A percentile compares a stretch with the other conserved stretches of the same genome.
Conservation (phyloP, 176 grass and related monocot genomes). For the Phragmites australis region DNA sequence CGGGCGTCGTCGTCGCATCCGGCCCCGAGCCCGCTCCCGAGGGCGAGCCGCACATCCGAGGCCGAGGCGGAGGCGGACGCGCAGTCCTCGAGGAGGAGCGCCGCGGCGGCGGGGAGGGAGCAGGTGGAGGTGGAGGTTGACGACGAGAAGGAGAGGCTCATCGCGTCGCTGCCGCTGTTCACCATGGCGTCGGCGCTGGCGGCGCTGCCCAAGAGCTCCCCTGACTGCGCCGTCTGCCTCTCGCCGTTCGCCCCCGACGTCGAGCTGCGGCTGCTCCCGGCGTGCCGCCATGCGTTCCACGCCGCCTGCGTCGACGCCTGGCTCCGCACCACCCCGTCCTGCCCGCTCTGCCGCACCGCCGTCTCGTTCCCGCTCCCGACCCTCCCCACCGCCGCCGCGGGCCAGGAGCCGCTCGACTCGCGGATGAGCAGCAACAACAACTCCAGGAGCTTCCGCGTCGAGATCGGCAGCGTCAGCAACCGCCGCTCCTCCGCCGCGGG, state of each 20-base stretch:
- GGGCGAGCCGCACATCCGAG: conserved; percentile 15
- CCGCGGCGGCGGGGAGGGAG: not conserved
- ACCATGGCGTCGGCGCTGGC: conserved; percentile 74
- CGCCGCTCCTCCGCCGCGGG: conserved; percentile 48
- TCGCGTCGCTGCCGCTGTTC: conserved; percentile 82
- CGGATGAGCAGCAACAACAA: conserved; percentile 32
- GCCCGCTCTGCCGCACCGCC: conserved; percentile 85
- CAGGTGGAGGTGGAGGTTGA: conserved; percentile 14
- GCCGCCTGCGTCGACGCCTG: conserved; percentile 83
- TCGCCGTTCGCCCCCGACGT: conserved; percentile 71
- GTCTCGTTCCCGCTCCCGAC: conserved; percentile 65
- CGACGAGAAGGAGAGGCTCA: conserved; percentile 64
- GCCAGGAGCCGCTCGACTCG: conserved; percentile 14
- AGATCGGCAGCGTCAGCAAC: conserved; percentile 84
- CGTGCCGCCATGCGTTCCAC: conserved; percentile 92
- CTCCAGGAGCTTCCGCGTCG: conserved; percentile 72
- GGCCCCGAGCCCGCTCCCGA: conserved; percentile 20
- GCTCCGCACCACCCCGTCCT: conserved; percentile 79
- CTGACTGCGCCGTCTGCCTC: conserved; percentile 89
- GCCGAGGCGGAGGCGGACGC: not conserved
- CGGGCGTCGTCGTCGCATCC: conserved; percentile 22
- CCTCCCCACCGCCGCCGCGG: conserved; percentile 31
- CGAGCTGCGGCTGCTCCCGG: conserved; percentile 85
- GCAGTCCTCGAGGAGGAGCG: not conserved
- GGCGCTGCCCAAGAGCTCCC: conserved; percentile 78